Base-by-base conservation (phyloP, 352 stramenopile species). In the Globisporangium alternatum region DNA sequence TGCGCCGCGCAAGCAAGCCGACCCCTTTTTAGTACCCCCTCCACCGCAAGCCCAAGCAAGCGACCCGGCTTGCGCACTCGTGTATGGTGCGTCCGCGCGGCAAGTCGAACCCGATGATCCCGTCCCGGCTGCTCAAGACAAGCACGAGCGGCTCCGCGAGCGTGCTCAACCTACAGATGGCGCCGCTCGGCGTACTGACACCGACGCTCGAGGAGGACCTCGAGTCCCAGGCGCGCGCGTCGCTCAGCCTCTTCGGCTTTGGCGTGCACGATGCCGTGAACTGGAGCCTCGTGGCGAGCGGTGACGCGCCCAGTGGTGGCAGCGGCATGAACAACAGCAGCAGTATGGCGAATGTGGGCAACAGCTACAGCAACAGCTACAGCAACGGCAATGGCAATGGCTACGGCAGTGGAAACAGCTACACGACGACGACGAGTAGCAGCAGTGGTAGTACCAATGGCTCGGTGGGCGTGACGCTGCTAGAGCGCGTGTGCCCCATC, bases 191-290 rank as follows among this genome's bases (percentile, higher is more conserved):
- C 3, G 55, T 62, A 28, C 55, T 86, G 30, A 57, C 76, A 13
- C 57, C 53, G 2, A 51, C 68, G 28, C 66, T 83, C 2, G 79
- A 87, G 37, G 78, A 90, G 48, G 79, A 90, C 55, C 70, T 89
- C 5, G 78, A 89, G 66, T 73, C 68, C 35, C 77, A 90, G 62
- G 82, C 84, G 49, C 81, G 84, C 35, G 70, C 82, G 12, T 79
- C 77, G 28, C 74, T 93, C 59, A 77, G 67, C 22, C 84, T 91
- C 63, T 93, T 93, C 57, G 76, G 84, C 68, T 93, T 93, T 58
- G 84, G 82, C 39, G 69, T 71, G 9, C 48, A 66, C 51, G 71
- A 84, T 62, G 81, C 80, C 22, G 72, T 89, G 31, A 88, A 80
- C 33, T 90, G 81, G 81, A 87, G 72, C 73, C 66, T 69, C 28